Evolutionary conservation across 768 basidiomycete species (phyloP), one percentile per base, ranked within the genome.

Genomic region (Rhizopogon sp.): DNA sequence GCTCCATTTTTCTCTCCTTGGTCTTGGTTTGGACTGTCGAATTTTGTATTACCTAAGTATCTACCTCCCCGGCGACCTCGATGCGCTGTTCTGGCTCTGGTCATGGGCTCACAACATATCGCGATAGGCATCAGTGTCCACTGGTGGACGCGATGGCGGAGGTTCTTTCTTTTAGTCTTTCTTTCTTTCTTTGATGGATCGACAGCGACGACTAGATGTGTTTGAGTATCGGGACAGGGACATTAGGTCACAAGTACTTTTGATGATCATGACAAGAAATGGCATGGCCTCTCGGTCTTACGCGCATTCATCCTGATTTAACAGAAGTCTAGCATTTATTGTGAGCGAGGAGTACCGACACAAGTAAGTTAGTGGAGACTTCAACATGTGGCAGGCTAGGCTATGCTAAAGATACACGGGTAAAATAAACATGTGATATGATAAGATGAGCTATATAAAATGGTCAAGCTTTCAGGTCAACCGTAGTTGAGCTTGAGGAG

Each of bases 71-170:
- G 54, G 56, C 5, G 75, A 78, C 63, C 75, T 77, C 22, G 76
- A 76, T 60, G 77, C 77, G 35, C 75, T 79, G 80, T 80, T 81
- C 13, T 33, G 33, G 31, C 17, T 47, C 35, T 33, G 8, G 79
- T 83, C 60, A 82, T 81, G 82, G 62, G 31, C 56, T 62, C 53
- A 50, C 57, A 57, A 44, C 57, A 61, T 62, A 53, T 54, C 55
- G 58, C 56, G 55, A 33, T 33, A 10, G 31, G 31, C 31, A 2
- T 33, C 50, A 43, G 28, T 56, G 57, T 41, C 49, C 56, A 44
- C 41, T 42, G 14, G 57, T 63, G 56, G 54, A 56, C 61, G 57
- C 56, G 46, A 52, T 66, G 50, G 43, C 33, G 46, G 47, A 47
- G 31, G 22, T 42, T 56, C 40, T 52, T 50, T 56, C 51, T 54